A percentile compares a stretch with the other conserved stretches of the same genome.
Conservation (phyloP, 495 filamentous ascomycete species). For the Alectoria sarmentosa region DNA sequence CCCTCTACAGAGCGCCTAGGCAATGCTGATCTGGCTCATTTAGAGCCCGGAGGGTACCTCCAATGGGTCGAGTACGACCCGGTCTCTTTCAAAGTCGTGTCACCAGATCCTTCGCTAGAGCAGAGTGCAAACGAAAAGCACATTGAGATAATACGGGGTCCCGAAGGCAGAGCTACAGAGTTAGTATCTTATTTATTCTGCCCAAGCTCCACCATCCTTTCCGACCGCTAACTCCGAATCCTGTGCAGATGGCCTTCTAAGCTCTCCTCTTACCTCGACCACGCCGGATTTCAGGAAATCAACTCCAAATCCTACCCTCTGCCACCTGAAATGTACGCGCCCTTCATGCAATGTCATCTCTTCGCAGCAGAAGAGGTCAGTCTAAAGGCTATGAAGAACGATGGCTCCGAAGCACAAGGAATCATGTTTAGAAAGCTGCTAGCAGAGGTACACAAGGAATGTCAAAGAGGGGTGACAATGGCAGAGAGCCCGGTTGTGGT, state of each 20-base stretch:
- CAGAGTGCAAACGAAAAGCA: constrained; percentile 5
- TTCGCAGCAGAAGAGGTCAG: constrained; percentile 11
- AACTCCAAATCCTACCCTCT: constrained; percentile 6
- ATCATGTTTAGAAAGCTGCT: background rate
- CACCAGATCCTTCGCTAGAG: constrained; percentile 6
- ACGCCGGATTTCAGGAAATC: constrained; percentile 5
- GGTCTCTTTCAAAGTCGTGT: constrained; percentile 8
- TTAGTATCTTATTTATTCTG: background rate
- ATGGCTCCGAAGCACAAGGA: constrained; percentile 2
- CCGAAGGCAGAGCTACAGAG: constrained; percentile 1
- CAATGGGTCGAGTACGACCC: constrained; percentile 16
- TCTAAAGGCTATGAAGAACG: constrained; percentile 9
- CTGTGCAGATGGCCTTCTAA: constrained; percentile 8
- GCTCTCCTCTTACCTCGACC: background rate
- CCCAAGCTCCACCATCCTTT: background rate
- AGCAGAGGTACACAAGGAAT: constrained; percentile 8
- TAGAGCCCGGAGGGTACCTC: constrained; percentile 7
- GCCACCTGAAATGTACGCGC: constrained; percentile 9
- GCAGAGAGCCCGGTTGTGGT: constrained; percentile 9
- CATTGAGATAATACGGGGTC: constrained; percentile 5
- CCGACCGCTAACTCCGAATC: background rate
- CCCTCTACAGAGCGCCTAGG: background rate
- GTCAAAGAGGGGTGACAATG: constrained; percentile 8
- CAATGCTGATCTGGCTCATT: background rate
- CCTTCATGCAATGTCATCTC: constrained; percentile 11